Conservation (phyloP, 495 filamentous ascomycete genomes). For the Trichoderma orchidacearum region DNA sequence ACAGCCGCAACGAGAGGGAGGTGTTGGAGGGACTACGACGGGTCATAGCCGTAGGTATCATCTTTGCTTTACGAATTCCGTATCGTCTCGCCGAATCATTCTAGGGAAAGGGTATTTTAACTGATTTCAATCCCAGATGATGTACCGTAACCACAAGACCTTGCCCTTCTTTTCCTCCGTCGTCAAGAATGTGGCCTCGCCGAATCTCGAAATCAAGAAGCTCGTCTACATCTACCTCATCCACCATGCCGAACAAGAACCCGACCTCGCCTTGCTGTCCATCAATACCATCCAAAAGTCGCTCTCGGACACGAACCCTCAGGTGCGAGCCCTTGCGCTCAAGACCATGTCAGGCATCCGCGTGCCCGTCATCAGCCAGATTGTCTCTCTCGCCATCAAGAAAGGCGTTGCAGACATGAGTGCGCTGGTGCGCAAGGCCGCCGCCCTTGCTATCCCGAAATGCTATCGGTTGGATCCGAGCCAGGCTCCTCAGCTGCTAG, state of each 20-base stretch:
- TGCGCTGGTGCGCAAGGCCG: conserved; percentile 80
- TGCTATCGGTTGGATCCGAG: conserved; percentile 87
- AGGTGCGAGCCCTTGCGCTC: conserved; percentile 80
- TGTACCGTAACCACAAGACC: conserved; percentile 75
- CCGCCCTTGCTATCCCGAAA: conserved; percentile 91
- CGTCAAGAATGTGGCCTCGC: conserved; percentile 89
- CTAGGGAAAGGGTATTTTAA: too few species aligned
- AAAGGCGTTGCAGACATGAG: conserved; percentile 88
- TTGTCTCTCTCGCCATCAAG: conserved; percentile 92
- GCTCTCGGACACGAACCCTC: conserved; percentile 78
- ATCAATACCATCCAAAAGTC: conserved; percentile 99
- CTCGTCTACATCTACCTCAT: conserved; percentile 96
- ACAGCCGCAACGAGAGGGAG: conserved; percentile 86
- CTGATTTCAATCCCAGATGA: conserved; percentile 47
- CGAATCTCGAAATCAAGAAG: conserved; percentile 88
- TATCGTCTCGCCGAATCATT: too few species aligned
- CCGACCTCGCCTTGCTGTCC: conserved; percentile 84
- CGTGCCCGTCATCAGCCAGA: conserved; percentile 96
- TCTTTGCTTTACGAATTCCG: conserved; percentile 9
- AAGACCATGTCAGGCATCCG: conserved; percentile 91
- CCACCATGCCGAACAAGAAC: conserved; percentile 87
- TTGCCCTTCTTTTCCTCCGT: conserved; percentile 84
- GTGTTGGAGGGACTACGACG: conserved; percentile 82
- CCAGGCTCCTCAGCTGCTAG: conserved; percentile 70
- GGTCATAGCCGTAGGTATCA: conserved; percentile 63